phyloP scores from a whole-genome alignment of 208 protist genomes.

The Leishmania tarentolae region DNA sequence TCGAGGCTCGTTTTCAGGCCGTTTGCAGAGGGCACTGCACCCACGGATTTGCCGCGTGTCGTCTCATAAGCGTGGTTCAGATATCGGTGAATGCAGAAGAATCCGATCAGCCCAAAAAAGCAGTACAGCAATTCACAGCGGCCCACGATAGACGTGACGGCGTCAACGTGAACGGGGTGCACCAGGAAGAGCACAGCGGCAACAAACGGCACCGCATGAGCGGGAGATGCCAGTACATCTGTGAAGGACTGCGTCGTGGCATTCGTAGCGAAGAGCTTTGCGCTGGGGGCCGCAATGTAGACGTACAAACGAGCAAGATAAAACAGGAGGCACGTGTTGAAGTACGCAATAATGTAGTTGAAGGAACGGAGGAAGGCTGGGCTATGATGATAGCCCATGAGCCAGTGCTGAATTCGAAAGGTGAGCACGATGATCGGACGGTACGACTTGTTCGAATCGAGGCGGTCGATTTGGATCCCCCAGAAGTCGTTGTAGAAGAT shows the following conservation, averaged over 20 bases:
- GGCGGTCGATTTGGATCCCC: conserved; percentile 38
- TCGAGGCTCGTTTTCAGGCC: too few relatives aligned
- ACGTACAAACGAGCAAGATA: conserved; percentile 47
- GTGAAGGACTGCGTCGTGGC: neutral
- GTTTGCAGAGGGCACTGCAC: neutral
- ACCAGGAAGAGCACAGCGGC: conserved; percentile 66
- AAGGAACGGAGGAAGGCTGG: conserved; percentile 36
- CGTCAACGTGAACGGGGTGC: conserved; percentile 87
- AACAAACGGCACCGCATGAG: conserved; percentile 36
- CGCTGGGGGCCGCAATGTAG: conserved; percentile 9
- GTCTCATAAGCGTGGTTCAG: conserved; percentile 15
- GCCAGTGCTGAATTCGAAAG: conserved; percentile 63
- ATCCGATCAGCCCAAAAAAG: conserved; percentile 58
- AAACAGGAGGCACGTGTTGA: conserved; percentile 56
- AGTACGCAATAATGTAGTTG: conserved; percentile 44
- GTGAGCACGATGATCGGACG: conserved; percentile 59
- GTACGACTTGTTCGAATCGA: conserved; percentile 60
- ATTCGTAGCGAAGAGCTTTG: neutral
- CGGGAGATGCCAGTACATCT: conserved; percentile 11
- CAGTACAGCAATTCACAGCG: conserved; percentile 74
- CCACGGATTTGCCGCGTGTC: neutral
- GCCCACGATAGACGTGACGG: conserved; percentile 83
- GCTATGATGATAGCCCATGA: conserved; percentile 52
- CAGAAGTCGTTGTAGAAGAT: conserved; percentile 73
- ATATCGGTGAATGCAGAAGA: conserved; percentile 45